Evolutionary conservation across 805 yeast species (phyloP).

Genomic region (Komagataella pseudopastoris): DNA sequence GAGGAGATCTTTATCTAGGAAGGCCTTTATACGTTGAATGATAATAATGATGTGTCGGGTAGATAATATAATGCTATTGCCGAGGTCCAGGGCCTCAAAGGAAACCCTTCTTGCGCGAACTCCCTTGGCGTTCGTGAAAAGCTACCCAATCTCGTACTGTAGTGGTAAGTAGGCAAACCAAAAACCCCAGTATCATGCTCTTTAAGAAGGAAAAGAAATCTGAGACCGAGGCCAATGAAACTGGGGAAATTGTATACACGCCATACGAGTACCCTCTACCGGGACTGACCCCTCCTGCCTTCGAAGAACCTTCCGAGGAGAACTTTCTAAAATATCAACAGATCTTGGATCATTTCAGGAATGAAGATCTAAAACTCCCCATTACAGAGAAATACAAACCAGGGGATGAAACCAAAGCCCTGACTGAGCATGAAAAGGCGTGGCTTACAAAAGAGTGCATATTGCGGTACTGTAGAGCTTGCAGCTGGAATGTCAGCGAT

Average conservation of each 20-base stretch:
- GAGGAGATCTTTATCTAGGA: not conserved
- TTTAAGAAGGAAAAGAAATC: not conserved
- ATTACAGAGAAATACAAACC: conserved; percentile 22
- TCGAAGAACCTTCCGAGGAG: conserved; percentile 15
- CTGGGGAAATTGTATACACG: conserved; percentile 2
- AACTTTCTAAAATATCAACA: conserved; percentile 40
- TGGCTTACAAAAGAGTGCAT: conserved; percentile 83
- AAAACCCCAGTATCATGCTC: not conserved
- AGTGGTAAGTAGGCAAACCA: not conserved
- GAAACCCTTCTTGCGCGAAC: not conserved
- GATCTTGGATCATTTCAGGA: conserved; percentile 41
- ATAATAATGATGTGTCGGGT: not conserved
- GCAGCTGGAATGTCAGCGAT: conserved; percentile 60
- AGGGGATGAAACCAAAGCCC: conserved; percentile 14
- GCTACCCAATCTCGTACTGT: no score
- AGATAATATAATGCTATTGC: not conserved
- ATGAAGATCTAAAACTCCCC: conserved; percentile 32
- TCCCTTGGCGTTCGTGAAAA: not conserved
- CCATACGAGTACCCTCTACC: conserved; percentile 50
- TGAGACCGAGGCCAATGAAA: not conserved
- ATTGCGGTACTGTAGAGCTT: conserved; percentile 68
- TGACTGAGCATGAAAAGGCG: conserved; percentile 41
- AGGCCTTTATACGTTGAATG: not conserved
- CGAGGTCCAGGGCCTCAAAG: not conserved
- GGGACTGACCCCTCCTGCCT: conserved; percentile 33